These are phyloP conservation scores for Hysterium pulicare DNA, from an alignment of 2,329 filamentous ascomycete genomes.

Conservation along the genomic window DNA sequence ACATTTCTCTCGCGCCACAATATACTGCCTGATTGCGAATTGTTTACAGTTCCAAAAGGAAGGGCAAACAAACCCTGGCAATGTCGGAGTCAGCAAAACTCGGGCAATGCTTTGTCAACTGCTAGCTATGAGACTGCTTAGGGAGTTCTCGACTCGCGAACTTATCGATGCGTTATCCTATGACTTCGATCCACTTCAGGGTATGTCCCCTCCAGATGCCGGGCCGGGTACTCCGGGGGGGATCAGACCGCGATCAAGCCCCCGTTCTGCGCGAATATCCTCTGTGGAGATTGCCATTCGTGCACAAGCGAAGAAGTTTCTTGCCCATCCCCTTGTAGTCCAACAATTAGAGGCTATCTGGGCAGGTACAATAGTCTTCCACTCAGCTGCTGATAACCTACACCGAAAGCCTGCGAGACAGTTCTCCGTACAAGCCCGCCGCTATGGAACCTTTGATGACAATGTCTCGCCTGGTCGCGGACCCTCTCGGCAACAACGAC, in stretches of 20 bases:
- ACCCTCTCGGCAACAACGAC: slow-evolving; percentile 27
- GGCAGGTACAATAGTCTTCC: slow-evolving; percentile 93
- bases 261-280: slow-evolving; percentile 71
- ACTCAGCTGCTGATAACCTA: slow-evolving; percentile 79
- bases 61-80: slow-evolving; percentile 74
- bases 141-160: slow-evolving; percentile 84
- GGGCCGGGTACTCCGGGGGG: slow-evolving; percentile 23
- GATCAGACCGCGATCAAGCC: slow-evolving; percentile 7
- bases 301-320: slow-evolving; percentile 86
- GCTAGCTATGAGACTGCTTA: slow-evolving; percentile 81
- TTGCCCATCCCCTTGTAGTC: slow-evolving; percentile 86
- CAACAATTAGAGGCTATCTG: slow-evolving; percentile 96
- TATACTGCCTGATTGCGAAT: slow-evolving; percentile 91
- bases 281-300: slow-evolving; percentile 91
- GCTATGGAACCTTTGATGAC: slow-evolving; percentile 19
- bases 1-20: slow-evolving; percentile 79
- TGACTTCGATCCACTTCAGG: slow-evolving; percentile 90
- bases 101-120: slow-evolving; percentile 87
- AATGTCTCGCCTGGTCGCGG: slow-evolving; percentile 27
- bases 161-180: slow-evolving; percentile 93
- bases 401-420: slow-evolving; percentile 59
- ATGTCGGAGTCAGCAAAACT: slow-evolving; percentile 78
- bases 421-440: slow-evolving; percentile 13
- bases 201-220: slow-evolving; percentile 56
- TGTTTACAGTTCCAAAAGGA: slow-evolving; percentile 92